Evolutionary conservation across 345 rosid species (phyloP).

Genomic region (Euclidium syriacum): DNA sequence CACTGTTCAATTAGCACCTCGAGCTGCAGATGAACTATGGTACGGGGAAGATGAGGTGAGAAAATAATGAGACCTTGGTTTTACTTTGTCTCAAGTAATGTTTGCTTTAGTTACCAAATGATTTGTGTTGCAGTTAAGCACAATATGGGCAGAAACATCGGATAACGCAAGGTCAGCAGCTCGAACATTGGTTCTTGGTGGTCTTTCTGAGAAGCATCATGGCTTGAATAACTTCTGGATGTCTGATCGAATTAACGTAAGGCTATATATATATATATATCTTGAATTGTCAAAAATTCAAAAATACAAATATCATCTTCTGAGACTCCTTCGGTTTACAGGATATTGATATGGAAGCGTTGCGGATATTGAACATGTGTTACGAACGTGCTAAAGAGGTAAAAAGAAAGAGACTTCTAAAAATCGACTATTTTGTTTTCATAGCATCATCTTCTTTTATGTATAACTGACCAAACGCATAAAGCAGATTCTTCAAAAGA

Average conservation of each 20-base stretch:
- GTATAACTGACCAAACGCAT: background rate
- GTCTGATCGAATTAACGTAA: constrained; percentile 74
- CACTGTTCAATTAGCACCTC: constrained; percentile 93
- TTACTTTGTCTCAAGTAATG: background rate
- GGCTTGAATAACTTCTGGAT: constrained; percentile 78
- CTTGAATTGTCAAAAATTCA: background rate
- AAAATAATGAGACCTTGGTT: constrained; percentile 6
- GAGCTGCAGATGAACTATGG: constrained; percentile 97
- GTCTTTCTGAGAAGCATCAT: constrained; percentile 78
- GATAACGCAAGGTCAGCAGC: constrained; percentile 93
- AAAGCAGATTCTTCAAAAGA: constrained; percentile 35
- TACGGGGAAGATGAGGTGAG: constrained; percentile 79
- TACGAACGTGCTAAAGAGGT: constrained; percentile 87
- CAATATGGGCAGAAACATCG: constrained; percentile 96
- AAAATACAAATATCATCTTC: background rate
- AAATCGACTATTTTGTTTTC: background rate
- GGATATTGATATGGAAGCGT: constrained; percentile 83
- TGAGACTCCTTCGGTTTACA: constrained; percentile 29
- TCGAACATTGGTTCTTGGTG: constrained; percentile 75
- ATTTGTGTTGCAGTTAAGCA: constrained; percentile 62
- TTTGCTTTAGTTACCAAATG: constrained; percentile 11
- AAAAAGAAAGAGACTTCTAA: background rate
- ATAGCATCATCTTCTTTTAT: background rate
- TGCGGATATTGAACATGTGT: constrained; percentile 55
- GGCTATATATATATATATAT: no score